Evolutionary conservation across 2,329 filamentous ascomycete genomes (phyloP), one percentile per base, ranked within the genome.

Genomic region (Venturiaceae sp.): DNA sequence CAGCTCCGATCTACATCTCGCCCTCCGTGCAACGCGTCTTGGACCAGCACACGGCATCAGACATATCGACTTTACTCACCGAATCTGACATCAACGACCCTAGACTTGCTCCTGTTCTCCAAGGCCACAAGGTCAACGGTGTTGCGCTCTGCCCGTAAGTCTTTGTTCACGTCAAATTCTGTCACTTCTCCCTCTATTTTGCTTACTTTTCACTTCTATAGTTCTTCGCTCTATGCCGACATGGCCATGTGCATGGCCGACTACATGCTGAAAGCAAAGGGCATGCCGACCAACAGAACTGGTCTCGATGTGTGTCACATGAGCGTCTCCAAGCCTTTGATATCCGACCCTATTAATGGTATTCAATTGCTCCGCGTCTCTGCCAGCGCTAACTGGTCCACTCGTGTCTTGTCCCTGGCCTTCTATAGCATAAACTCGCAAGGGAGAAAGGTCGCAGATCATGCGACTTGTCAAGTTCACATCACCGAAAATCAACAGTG

Each of bases 191-290:
- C n/a, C n/a, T n/a, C 13, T 11, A 16, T 7, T 9, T 8, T 26
- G 13, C 13, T 26, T 53, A 23, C 14, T 28, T 53, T 14, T 11
- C 50, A n/a, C n/a, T n/a, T n/a, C n/a, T n/a, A n/a, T n/a, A n/a
- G n/a, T 28, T 57, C 34, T 16, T 60, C 60, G n/a, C 26, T 60
- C 26, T 60, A 61, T 41, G 60, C 60, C 28, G 60, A 61, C 36
- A 60, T 60, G 39, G 60, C 60, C 19, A 44, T 44, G 34, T 46
- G 59, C 23, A 41, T 46, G 13, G 52, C 41, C 16, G 58, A 61
- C 39, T 54, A 61, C 53, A 60, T 53, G 53, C 46, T 52, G 46
- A 52, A 52, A 8, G 26, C 46, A 9, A 52, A 37, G 16, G 30
- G 23, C 11, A 30, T 55, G 26, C 26, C 16, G 23, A 36, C 44